Conservation (phyloP, 139 green algal species). For the Microglena sp. region DNA sequence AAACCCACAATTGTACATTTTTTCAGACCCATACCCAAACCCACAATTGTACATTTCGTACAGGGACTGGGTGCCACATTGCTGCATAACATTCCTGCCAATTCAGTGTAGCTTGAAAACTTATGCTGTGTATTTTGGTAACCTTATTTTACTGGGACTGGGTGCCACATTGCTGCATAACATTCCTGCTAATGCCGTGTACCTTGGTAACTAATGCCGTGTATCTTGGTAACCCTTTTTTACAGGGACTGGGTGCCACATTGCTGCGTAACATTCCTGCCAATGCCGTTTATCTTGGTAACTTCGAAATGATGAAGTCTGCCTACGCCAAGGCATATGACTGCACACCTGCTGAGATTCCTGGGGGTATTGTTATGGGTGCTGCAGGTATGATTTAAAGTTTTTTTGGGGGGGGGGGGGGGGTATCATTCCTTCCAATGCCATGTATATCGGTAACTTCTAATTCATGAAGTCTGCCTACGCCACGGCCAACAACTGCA, state of each 20-base stretch:
- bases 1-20: too few relatives aligned
- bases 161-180: constrained; percentile 79
- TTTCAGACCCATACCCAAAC: too few relatives aligned
- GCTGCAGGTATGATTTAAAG: too few relatives aligned
- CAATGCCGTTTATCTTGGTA: constrained; percentile 88
- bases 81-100: constrained; percentile 82
- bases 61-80: constrained; percentile 77
- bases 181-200: constrained; percentile 83
- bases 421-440: too few relatives aligned
- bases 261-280: constrained; percentile 83
- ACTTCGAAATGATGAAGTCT: constrained; percentile 85
- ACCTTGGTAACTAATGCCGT: too few relatives aligned
- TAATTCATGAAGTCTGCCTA: background rate
- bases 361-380: constrained; percentile 30
- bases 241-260: constrained; percentile 70
- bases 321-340: constrained; percentile 7
- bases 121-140: too few relatives aligned
- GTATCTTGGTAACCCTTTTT: too few relatives aligned
- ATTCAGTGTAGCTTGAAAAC: constrained; percentile 87
- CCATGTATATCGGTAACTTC: background rate
- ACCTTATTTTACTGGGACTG: constrained; percentile 50
- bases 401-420: too few relatives aligned
- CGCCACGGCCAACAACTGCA: background rate
- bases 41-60: too few relatives aligned
- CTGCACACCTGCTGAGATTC: constrained; percentile 27